Percentiles rank a stretch among this genome's conserved stretches.
Evolutionary conservation across 2,329 filamentous ascomycete species (phyloP).

Genomic region (Xylaria sp.): DNA sequence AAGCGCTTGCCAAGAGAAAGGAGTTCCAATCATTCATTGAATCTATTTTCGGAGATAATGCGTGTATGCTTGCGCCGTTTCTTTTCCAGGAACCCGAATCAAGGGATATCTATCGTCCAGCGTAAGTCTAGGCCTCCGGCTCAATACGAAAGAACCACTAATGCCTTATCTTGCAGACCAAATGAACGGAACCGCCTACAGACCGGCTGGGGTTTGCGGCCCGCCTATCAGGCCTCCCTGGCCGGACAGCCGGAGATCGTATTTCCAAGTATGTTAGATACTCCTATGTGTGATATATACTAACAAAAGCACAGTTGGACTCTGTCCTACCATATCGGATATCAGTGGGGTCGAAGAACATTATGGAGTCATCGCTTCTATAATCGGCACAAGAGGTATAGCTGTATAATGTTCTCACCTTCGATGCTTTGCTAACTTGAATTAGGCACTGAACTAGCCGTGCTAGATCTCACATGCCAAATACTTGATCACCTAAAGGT

Average conservation of each 20-base stretch:
- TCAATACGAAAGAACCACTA: neutral
- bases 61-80: neutral
- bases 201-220: constrained; percentile 2
- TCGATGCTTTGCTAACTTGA: no score
- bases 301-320: neutral
- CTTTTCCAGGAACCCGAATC: neutral
- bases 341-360: neutral
- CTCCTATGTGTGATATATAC: neutral
- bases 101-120: neutral
- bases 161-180: neutral
- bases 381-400: neutral
- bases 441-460: no score
- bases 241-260: constrained; percentile 4
- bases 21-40: constrained; percentile 5
- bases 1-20: neutral
- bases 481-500: no score
- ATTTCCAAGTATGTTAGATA: neutral
- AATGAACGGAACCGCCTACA: constrained; percentile 1
- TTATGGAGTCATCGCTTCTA: constrained; percentile 5
- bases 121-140: neutral
- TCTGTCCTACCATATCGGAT: neutral
- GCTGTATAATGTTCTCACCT: neutral
- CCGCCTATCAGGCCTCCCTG: neutral
- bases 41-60: neutral
- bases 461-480: no score